Evolutionary conservation across 2,329 filamentous ascomycete genomes (phyloP).

Genomic region (Xylariaceae sp.): DNA sequence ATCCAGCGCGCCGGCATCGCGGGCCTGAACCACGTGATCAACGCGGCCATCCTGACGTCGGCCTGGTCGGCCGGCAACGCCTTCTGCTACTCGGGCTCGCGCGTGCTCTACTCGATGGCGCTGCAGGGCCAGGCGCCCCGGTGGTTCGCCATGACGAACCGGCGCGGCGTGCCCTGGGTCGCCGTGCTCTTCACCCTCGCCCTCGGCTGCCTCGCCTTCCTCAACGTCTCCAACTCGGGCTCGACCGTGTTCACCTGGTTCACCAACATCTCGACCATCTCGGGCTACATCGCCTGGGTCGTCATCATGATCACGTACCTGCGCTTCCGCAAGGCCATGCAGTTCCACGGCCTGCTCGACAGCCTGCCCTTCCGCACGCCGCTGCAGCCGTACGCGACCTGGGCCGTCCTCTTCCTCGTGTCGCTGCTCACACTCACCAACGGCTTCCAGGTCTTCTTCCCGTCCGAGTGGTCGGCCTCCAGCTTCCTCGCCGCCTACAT

Average conservation of each 20-base stretch:
- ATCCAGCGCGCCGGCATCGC: constrained; percentile 59
- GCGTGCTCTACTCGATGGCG: constrained; percentile 63
- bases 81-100: constrained; percentile 59
- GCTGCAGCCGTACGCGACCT: constrained; percentile 58
- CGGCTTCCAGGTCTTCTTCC: constrained; percentile 69
- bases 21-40: constrained; percentile 58
- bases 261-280: constrained; percentile 59
- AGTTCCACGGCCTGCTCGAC: constrained; percentile 40
- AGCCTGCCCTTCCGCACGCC: constrained; percentile 44
- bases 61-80: constrained; percentile 56
- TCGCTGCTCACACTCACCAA: constrained; percentile 61
- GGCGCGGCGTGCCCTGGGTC: constrained; percentile 52
- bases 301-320: constrained; percentile 51
- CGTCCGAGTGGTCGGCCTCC: constrained; percentile 51
- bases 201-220: constrained; percentile 60
- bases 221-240: constrained; percentile 58
- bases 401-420: constrained; percentile 49
- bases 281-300: constrained; percentile 53
- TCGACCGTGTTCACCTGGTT: constrained; percentile 64
- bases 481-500: constrained; percentile 61
- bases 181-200: constrained; percentile 48
- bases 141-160: constrained; percentile 52
- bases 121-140: constrained; percentile 58
- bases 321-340: constrained; percentile 51
- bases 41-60: constrained; percentile 59